These are phyloP conservation scores for Boletales sp. DNA, from an alignment of 768 basidiomycete genomes.

Conservation along the genomic window DNA sequence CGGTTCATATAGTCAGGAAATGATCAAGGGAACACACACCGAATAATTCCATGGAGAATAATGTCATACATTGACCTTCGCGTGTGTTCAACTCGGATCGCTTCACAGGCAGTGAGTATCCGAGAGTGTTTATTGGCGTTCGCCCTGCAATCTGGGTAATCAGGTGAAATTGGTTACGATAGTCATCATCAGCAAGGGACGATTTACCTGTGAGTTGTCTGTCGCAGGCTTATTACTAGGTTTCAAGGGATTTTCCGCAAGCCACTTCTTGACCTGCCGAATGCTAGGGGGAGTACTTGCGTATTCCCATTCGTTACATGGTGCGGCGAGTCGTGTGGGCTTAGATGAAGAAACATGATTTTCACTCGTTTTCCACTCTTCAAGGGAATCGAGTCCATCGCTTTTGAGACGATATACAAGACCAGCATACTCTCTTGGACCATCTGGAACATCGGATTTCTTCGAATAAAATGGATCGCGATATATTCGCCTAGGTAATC, in stretches of 20 bases:
- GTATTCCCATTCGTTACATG: constrained; percentile 77
- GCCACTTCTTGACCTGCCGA: constrained; percentile 52
- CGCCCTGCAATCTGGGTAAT: constrained; percentile 60
- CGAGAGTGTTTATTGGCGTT: constrained; percentile 72
- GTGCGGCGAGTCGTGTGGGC: constrained; percentile 15
- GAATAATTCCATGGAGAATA: constrained; percentile 82
- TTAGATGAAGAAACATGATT: constrained; percentile 1
- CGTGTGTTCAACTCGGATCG: constrained; percentile 42
- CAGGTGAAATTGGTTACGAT: neutral
- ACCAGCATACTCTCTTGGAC: constrained; percentile 77
- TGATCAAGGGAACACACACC: constrained; percentile 46
- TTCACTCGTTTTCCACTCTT: constrained; percentile 49
- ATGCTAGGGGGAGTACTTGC: constrained; percentile 63
- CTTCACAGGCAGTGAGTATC: constrained; percentile 53
- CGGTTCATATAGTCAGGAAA: neutral
- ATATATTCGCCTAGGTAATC: constrained; percentile 61
- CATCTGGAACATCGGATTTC: constrained; percentile 61
- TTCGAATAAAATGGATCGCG: constrained; percentile 79
- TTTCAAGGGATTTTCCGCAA: constrained; percentile 31
- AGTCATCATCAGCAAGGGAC: neutral
- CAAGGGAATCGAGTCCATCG: constrained; percentile 51
- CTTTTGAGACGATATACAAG: constrained; percentile 70
- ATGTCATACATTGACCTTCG: constrained; percentile 69
- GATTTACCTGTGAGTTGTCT: constrained; percentile 50
- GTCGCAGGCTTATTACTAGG: constrained; percentile 14